Evolutionary conservation across 163 green algal species (phyloP).

Genomic region (Scenedesmus sp.): DNA sequence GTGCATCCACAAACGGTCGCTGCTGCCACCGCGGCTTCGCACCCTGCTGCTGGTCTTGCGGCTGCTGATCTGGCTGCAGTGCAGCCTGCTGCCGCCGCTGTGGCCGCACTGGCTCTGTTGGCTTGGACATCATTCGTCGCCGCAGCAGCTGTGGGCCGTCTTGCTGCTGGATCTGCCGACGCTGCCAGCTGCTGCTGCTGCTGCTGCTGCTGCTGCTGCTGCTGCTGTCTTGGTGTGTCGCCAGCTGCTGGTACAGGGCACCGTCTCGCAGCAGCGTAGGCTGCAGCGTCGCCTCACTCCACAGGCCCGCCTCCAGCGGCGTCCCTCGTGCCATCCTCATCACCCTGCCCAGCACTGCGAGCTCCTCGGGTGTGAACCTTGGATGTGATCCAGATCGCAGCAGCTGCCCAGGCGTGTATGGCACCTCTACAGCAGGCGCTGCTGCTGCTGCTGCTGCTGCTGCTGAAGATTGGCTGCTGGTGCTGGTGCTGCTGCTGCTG

Average conservation of each 20-base stretch:
- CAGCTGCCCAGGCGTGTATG: not conserved
- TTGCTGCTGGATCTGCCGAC: too few relatives aligned
- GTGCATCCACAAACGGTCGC: not conserved
- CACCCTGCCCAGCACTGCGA: not conserved
- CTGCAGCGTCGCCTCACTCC: not conserved
- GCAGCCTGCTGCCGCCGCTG: not conserved
- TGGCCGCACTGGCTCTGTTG: not conserved
- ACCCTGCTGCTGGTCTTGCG: not conserved
- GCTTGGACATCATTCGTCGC: not conserved
- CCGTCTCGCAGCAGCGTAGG: not conserved
- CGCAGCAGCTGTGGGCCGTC: not conserved
- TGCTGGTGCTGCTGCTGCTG: not conserved
- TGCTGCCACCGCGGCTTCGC: not conserved
- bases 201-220: constrained; percentile 6
- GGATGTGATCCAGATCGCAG: not conserved
- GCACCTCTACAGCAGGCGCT: not conserved
- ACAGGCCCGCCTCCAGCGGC: not conserved
- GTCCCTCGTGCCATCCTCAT: not conserved
- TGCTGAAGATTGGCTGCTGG: too few relatives aligned
- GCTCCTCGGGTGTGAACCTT: not conserved
- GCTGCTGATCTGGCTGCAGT: not conserved
- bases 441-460: not conserved
- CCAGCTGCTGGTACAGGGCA: not conserved
- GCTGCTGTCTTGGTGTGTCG: not conserved
- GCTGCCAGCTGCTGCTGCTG: not conserved